phyloP scores from a whole-genome alignment of 371 early-diverging fungal genomes.

The Blakeslea trispora region DNA sequence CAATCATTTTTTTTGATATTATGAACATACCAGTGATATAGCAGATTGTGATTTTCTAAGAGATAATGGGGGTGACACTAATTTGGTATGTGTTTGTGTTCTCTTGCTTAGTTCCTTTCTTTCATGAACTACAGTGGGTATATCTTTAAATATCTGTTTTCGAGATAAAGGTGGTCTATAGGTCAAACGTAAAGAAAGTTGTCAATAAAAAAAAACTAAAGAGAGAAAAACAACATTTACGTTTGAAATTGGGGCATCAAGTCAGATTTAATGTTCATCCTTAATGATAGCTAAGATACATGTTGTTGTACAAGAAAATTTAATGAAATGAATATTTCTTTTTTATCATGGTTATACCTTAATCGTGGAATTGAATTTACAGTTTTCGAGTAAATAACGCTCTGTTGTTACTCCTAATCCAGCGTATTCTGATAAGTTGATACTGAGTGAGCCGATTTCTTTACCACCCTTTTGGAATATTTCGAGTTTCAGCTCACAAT shows the following conservation, averaged over 20 bases:
- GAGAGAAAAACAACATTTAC: conserved; percentile 28
- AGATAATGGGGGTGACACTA: neutral
- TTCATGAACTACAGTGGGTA: conserved; percentile 34
- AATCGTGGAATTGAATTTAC: conserved; percentile 52
- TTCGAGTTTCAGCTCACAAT: conserved; percentile 58
- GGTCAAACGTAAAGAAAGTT: too few species aligned
- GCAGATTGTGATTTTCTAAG: conserved; percentile 30
- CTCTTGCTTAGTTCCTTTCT: conserved; percentile 11
- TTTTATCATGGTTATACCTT: conserved; percentile 35
- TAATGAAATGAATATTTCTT: neutral
- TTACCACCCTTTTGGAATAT: conserved; percentile 62
- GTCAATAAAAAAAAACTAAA: too few species aligned
- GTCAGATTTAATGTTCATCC: conserved; percentile 47
- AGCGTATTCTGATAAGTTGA: conserved; percentile 54
- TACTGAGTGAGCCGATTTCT: conserved; percentile 45
- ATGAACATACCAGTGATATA: conserved; percentile 31
- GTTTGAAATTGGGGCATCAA: conserved; percentile 37
- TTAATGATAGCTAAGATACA: conserved; percentile 43
- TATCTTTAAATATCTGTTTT: conserved; percentile 35
- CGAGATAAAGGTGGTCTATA: conserved; percentile 34
- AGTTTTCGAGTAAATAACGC: conserved; percentile 45
- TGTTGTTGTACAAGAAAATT: conserved; percentile 1
- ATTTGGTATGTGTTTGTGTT: neutral
- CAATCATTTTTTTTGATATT: neutral
- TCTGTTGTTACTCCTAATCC: conserved; percentile 38